Base-by-base conservation (phyloP, 192 early-diverging fungal genomes). In the Coemansia sp. region DNA sequence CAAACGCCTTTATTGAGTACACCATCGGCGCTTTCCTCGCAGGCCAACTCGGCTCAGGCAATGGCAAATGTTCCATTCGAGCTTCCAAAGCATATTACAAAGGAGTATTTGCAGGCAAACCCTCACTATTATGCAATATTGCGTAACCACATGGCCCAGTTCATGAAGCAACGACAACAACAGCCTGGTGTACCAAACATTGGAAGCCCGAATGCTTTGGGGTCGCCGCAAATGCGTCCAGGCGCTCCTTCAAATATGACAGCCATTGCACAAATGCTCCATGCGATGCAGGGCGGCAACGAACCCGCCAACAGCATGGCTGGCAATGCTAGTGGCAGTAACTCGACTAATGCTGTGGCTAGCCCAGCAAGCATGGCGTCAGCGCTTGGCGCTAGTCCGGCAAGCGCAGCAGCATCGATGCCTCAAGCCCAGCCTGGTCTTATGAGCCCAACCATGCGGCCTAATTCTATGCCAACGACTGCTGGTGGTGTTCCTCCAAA, bases 91-190 rank as follows among this genome's bases (percentile, higher is more conserved):
- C 63, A 70, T n/a, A 72, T 79, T 42, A 79, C 76, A 2, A 70
- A 66, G 56, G 76, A 79, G 42, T 79, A 70, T 56, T 51, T 79
- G 40, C 67, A 73, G 37, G 76, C 76, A 12, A 69, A 79, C 23
- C 76, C 76, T 7, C 61, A 69, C 23, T 72, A 79, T 39, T 48
- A 21, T n/a, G 57, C 56, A 1, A 59, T 73, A 25, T 64, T 79
- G 7, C 63, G 71, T 8, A 60, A 64, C 35, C 59, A 78, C 18
- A 53, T 78, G 6, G 18, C 26, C 3, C 18, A 68, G 4, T 28
- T 40, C 8, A 34, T 52, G 33, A 63, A 66, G 35, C 45, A 63
- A 5, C 43, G 49, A 9, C 58, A 58, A 20, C 72, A 63, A 48
- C 42, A 57, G 12, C 13, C 43, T 4, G 62, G 61, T 2, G 39